A percentile compares a stretch with the other conserved stretches of the same genome.
phyloP scores from a whole-genome alignment of 805 yeast genomes.

The Sugiyamaella floridensis region DNA sequence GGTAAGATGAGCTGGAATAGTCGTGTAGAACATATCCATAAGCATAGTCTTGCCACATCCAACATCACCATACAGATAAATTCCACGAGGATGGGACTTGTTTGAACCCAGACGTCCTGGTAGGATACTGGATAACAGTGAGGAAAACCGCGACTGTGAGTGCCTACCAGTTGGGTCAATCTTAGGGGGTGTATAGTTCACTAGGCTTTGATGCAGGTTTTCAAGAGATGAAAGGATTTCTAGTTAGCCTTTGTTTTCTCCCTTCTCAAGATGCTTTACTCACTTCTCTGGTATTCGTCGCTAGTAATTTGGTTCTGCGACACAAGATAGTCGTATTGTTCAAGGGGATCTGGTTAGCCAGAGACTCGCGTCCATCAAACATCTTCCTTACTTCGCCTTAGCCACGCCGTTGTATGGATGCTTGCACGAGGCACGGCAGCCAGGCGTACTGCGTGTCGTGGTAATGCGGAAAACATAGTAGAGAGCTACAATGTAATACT shows the following conservation, averaged over 20 bases:
- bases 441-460: neutral
- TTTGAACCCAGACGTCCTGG: slow-evolving; percentile 2
- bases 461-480: neutral
- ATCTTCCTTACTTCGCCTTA: neutral
- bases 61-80: slow-evolving; percentile 92
- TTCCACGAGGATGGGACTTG: slow-evolving; percentile 58
- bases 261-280: neutral
- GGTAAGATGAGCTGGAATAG: slow-evolving; percentile 70
- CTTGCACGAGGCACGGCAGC: neutral
- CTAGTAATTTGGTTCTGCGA: slow-evolving; percentile 36
- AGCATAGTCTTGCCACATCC: slow-evolving; percentile 99
- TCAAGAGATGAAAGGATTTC: slow-evolving; percentile 57
- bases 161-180: slow-evolving; percentile 43
- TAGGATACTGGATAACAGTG: slow-evolving; percentile 20
- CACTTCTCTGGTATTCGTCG: slow-evolving; percentile 69
- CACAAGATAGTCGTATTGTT: slow-evolving; percentile 32
- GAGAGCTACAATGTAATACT: neutral
- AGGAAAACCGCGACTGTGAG: slow-evolving; percentile 23
- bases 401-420: neutral
- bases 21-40: slow-evolving; percentile 88
- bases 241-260: neutral
- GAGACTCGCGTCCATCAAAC: neutral
- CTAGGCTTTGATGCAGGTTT: slow-evolving; percentile 48
- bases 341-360: slow-evolving; percentile 21
- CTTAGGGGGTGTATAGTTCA: slow-evolving; percentile 53